phyloP scores from a whole-genome alignment of 345 rosid genomes.

The Anacardium occidentale region DNA sequence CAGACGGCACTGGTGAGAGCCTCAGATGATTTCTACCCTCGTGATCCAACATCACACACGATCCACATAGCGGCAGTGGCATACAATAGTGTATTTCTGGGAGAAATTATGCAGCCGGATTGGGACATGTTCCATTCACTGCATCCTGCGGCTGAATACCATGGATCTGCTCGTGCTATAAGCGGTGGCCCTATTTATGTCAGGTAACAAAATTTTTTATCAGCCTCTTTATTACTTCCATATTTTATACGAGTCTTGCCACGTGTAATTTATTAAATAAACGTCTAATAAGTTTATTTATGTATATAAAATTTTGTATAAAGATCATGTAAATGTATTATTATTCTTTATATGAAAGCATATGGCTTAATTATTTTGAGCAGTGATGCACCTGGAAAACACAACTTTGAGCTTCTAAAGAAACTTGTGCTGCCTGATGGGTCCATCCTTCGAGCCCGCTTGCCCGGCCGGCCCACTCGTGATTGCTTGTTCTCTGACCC shows the following conservation, averaged over 20 bases:
- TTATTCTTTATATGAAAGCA: no score
- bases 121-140: slow-evolving; percentile 98
- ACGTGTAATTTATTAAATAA: no score
- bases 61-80: slow-evolving; percentile 91
- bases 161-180: slow-evolving; percentile 92
- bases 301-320: no score
- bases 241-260: no score
- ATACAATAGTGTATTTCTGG: slow-evolving; percentile 82
- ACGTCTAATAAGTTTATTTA: no score
- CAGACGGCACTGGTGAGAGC: slow-evolving; percentile 91
- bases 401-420: slow-evolving; percentile 76
- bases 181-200: slow-evolving; percentile 93
- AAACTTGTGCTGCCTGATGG: slow-evolving; percentile 91
- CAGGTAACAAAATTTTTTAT: slow-evolving; percentile 45
- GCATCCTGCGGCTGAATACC: slow-evolving; percentile 91
- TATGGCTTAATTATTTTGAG: not conserved
- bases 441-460: slow-evolving; percentile 73
- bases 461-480: slow-evolving; percentile 87
- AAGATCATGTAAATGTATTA: no score
- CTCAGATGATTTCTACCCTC: slow-evolving; percentile 91
- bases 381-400: slow-evolving; percentile 93
- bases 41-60: slow-evolving; percentile 87
- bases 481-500: slow-evolving; percentile 90
- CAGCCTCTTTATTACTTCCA: no score
- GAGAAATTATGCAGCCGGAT: slow-evolving; percentile 88